phyloP scores from a whole-genome alignment of 257 asterid species.

The Capsicum rhomboideum region DNA sequence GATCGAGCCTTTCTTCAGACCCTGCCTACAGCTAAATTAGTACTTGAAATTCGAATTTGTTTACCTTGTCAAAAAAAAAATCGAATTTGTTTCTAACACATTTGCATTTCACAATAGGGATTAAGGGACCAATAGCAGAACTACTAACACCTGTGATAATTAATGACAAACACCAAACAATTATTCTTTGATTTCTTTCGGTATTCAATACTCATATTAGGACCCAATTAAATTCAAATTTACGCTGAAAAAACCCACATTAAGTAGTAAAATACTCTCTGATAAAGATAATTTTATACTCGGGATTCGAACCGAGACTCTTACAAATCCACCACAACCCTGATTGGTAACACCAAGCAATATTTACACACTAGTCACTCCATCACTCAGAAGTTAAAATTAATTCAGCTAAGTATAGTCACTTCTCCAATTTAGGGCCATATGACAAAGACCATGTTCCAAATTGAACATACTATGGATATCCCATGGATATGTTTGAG shows the following conservation, averaged over 20 bases:
- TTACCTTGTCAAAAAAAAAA: too few species aligned
- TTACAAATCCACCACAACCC: not conserved
- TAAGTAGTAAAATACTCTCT: not conserved
- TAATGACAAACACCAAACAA: not conserved
- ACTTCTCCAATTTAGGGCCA: not conserved
- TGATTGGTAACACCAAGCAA: not conserved
- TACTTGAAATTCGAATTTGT: too few species aligned
- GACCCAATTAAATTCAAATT: too few species aligned
- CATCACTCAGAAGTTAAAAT: not conserved
- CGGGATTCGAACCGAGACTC: rapidly evolving
- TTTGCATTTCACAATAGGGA: not conserved
- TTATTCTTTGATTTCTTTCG: not conserved
- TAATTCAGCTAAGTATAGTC: not conserved
- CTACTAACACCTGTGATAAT: not conserved
- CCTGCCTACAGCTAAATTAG: too few species aligned
- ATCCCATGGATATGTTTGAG: too few species aligned
- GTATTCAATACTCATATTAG: not conserved
- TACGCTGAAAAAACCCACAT: not conserved
- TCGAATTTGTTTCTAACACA: too few species aligned
- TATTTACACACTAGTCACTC: not conserved
- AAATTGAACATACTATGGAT: not conserved
- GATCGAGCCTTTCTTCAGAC: too few species aligned
- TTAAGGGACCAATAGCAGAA: not conserved
- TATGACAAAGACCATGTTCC: not conserved
- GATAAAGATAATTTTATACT: not conserved